Base-by-base conservation (phyloP, 805 yeast genomes). In the Ogataea polymorpha region DNA sequence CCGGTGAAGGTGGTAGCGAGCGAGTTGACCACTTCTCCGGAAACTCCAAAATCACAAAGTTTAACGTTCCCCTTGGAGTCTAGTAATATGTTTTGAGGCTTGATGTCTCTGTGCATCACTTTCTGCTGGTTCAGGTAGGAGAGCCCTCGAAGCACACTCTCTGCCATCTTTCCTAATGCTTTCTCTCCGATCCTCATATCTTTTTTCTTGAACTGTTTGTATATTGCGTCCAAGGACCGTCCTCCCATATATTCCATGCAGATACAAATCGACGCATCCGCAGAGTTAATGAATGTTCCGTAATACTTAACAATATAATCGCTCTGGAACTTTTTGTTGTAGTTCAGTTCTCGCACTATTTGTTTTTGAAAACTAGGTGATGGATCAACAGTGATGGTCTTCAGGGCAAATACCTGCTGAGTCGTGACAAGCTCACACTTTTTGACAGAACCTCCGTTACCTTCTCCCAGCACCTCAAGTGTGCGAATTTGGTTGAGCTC, bases 171-270 rank as follows among this genome's bases (percentile, higher is more conserved):
- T 1, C 97, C 98, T 46, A 93, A 65, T 0, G 91, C 96, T 55
- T 86, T 86, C 59, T 93, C 99, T 45, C 96, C 90, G 26, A 93
- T 84, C 44, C 97, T 70, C 30, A 95, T 96, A 14, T 89, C 88
- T 40, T 86, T 69, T 29, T 71, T 67, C 35, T 80, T 73, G 32
- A 89, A 85, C 41, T 79, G 75, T 54, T 83, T 82, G 66, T 91
- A 89, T n/a, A 91, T 80, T 2, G 96, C 88, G 56, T 93, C 97
- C 45, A 93, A 65, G 3, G 96, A 87, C 31, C 79, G 77, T 1
- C 97, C 98, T 18, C 89, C 96, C 89, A 95, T 93, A 61, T 79
- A 93, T 63, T 93, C 99, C 98, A 93, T 93, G 35, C 96, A 88
- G 21, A 93, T 93, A 51, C 86, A 89, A 29, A 93, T 89, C 56